Base-by-base conservation (phyloP, 192 early-diverging fungal species). In the Coemansia sp. region DNA sequence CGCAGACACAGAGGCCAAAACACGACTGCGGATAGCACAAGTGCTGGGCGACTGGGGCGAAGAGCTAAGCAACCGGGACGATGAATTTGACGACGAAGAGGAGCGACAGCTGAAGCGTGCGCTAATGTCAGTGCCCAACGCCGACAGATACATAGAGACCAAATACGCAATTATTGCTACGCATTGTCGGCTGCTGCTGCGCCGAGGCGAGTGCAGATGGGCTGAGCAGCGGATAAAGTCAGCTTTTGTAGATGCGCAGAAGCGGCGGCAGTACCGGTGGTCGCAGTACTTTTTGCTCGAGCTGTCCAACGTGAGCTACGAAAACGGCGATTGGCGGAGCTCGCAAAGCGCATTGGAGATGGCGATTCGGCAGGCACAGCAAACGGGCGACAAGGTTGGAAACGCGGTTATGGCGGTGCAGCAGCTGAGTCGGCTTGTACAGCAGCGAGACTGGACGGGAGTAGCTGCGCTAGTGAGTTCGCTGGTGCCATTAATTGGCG, bases 1-100 rank as follows among this genome's bases (percentile, higher is more conserved):
- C 5, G 67, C 76, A 1, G 76, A 79, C 14, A 64, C 67, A 6
- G 76, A 79, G 28, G 67, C 71, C 9, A 63, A 51, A 55, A 79
- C 76, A 31, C 76, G 76, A 31, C 40, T 79, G 53, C 66, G 76
- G 55, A 72, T 79, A 22, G 76, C 76, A 0, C 61, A 67, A 57
- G 64, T 64, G 8, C 64, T 79, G 17, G 62, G 49, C 4, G 67
- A 73, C 37, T 79, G 76, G 76, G 19, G 62, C 31, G 57, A 49
- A 20, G 37, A 7, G n/a, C 19, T 21, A 17, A 48, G 58, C 46
- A 56, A 52, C 42, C 47, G 46, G 1, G 53, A 52, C 5, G 55
- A 48, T 5, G 61, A 48, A 1, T 53, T 61, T 9, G 65, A 60
- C 12, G 46, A 21, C 52, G 68, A 70, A 22, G 71, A 79, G 21